Percentiles rank a stretch among this genome's conserved stretches.
These are phyloP conservation scores for Arachnopeziza araneosa DNA, from an alignment of 2,329 filamentous ascomycete genomes.

Conservation along the genomic window DNA sequence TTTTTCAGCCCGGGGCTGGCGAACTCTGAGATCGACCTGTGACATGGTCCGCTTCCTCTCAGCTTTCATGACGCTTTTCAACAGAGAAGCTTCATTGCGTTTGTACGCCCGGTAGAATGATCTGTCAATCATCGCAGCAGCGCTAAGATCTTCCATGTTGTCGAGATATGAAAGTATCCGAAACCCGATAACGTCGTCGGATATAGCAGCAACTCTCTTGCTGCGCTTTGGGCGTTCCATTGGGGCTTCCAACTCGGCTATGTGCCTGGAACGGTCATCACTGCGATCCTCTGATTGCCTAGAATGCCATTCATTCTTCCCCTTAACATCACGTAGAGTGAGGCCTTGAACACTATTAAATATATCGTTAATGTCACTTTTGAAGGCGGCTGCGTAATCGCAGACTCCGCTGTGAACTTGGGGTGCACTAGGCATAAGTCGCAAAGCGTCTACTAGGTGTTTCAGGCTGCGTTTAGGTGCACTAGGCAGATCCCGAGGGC, in stretches of 20 bases:
- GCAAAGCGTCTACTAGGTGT: slow-evolving; percentile 40
- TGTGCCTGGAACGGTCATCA: slow-evolving; percentile 7
- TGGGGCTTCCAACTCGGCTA: slow-evolving; percentile 14
- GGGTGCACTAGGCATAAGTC: slow-evolving; percentile 40
- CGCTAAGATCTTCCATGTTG: slow-evolving; percentile 38
- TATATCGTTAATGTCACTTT: slow-evolving; percentile 43
- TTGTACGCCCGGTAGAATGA: slow-evolving; percentile 42
- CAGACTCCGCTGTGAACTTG: slow-evolving; percentile 41
- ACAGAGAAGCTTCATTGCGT: slow-evolving; percentile 37
- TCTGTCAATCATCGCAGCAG: slow-evolving; percentile 38
- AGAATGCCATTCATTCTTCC: slow-evolving; percentile 40
- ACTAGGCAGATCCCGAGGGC: slow-evolving; percentile 17
- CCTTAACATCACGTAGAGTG: slow-evolving; percentile 44
- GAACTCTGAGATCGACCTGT: slow-evolving; percentile 4
- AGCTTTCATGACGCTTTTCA: slow-evolving; percentile 26
- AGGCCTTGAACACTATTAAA: slow-evolving; percentile 46
- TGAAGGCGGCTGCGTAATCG: slow-evolving; percentile 44
- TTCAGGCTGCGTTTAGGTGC: slow-evolving; percentile 37
- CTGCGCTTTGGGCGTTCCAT: slow-evolving; percentile 5
- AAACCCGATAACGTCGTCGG: slow-evolving; percentile 31
- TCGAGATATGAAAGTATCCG: slow-evolving; percentile 38
- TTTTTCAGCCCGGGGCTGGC: neutral
- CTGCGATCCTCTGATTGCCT: slow-evolving; percentile 12
- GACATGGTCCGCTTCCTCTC: slow-evolving; percentile 8
- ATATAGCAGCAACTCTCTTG: slow-evolving; percentile 7